A percentile compares a stretch with the other conserved stretches of the same genome.
phyloP scores from a whole-genome alignment of 176 grass and related monocot genomes.

The Aegilops speltoides region DNA sequence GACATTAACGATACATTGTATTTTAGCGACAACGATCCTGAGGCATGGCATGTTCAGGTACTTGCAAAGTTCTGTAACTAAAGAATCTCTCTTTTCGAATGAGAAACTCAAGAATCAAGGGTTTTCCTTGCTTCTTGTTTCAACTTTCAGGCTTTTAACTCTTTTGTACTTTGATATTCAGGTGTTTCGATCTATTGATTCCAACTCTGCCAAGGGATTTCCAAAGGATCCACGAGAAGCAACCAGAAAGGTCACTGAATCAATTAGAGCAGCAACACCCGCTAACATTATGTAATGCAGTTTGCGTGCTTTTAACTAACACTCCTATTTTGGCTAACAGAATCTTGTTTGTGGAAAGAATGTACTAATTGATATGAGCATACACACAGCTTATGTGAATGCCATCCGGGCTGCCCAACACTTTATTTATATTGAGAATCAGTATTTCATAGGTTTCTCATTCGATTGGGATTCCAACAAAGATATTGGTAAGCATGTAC shows the following conservation, averaged over 20 bases:
- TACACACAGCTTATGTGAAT: conserved; percentile 90
- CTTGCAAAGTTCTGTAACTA: neutral
- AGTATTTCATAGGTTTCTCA: conserved; percentile 91
- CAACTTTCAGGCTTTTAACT: neutral
- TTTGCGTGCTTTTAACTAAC: conserved; percentile 15
- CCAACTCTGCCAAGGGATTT: conserved; percentile 86
- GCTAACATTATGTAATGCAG: neutral
- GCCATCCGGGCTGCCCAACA: conserved; percentile 85
- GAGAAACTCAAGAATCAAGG: neutral
- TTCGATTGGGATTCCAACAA: conserved; percentile 91
- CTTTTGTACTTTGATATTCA: conserved; percentile 26
- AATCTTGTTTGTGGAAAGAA: conserved; percentile 93
- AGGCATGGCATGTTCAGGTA: conserved; percentile 94
- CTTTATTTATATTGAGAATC: conserved; percentile 97
- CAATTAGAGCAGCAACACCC: neutral
- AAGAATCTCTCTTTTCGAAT: neutral
- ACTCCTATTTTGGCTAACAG: conserved; percentile 41
- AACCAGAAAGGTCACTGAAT: conserved; percentile 49
- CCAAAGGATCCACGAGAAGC: conserved; percentile 82
- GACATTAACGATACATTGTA: conserved; percentile 38
- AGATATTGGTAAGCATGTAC: conserved; percentile 44
- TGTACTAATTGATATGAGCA: conserved; percentile 88
- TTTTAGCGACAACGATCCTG: conserved; percentile 63
- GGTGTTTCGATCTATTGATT: conserved; percentile 90
- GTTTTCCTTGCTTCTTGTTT: neutral